Percentiles rank a stretch among this genome's conserved stretches.
Evolutionary conservation across 192 early-diverging fungal species (phyloP).

Genomic region (Dispira simplex): DNA sequence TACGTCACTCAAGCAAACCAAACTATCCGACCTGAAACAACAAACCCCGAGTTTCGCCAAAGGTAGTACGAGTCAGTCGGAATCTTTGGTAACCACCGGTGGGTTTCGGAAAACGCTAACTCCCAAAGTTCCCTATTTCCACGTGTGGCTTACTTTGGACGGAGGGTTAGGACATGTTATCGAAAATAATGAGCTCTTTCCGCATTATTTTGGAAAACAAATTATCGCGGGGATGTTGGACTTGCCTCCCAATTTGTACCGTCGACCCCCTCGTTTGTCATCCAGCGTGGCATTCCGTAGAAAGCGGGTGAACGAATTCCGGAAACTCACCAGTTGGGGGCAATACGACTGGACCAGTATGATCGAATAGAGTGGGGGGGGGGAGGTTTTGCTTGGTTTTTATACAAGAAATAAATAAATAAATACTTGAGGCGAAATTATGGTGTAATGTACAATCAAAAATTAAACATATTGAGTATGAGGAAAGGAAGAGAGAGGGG

Average conservation of each 20-base stretch:
- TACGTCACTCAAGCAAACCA: conserved; percentile 20
- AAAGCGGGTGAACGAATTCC: conserved; percentile 35
- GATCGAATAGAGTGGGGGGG: neutral
- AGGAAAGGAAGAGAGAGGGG: neutral
- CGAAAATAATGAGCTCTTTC: conserved; percentile 68
- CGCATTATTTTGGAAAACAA: conserved; percentile 79
- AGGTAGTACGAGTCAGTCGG: conserved; percentile 17
- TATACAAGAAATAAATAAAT: neutral
- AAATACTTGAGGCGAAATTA: neutral
- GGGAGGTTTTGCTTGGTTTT: neutral
- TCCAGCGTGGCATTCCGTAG: conserved; percentile 27
- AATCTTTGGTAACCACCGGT: conserved; percentile 23
- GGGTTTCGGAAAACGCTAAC: conserved; percentile 59
- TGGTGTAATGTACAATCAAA: neutral
- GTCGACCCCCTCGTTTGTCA: conserved; percentile 41
- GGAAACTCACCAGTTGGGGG: conserved; percentile 42
- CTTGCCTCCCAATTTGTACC: conserved; percentile 54
- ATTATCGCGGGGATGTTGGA: conserved; percentile 71
- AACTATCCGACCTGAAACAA: conserved; percentile 17
- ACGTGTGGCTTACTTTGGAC: conserved; percentile 88
- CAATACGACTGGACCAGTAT: conserved; percentile 74
- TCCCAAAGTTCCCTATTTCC: conserved; percentile 84
- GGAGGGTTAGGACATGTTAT: conserved; percentile 92
- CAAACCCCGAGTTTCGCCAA: conserved; percentile 16
- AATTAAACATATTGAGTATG: neutral